phyloP scores from a whole-genome alignment of 306 rosid species.

The Quercus rubra region DNA sequence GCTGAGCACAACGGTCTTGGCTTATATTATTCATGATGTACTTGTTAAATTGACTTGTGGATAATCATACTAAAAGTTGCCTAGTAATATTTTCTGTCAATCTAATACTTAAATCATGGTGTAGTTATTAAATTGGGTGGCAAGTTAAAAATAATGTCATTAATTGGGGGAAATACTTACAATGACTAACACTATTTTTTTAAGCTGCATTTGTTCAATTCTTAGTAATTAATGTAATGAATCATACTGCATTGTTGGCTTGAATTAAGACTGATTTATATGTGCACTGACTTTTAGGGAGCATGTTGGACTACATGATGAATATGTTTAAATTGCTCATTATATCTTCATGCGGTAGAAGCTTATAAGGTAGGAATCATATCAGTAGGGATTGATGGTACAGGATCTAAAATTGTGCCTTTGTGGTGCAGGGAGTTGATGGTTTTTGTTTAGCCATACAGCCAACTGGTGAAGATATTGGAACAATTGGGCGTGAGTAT shows the following conservation, averaged over 20 bases:
- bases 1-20: no score
- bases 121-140: not conserved
- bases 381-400: not conserved
- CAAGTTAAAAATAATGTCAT: no score
- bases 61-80: not conserved
- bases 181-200: not conserved
- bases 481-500: constrained; percentile 86
- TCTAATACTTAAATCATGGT: not conserved
- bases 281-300: not conserved
- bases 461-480: constrained; percentile 66
- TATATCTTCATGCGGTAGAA: not conserved
- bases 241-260: not conserved
- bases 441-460: constrained; percentile 88
- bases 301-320: not conserved
- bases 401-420: not conserved
- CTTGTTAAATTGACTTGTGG: not conserved
- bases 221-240: not conserved
- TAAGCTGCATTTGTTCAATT: not conserved
- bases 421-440: constrained; percentile 56
- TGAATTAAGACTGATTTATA: not conserved
- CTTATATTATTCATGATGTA: not conserved
- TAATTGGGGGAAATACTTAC: not conserved
- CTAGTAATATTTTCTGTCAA: not conserved
- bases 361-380: not conserved
- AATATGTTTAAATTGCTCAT: not conserved